Evolutionary conservation across 2,329 filamentous ascomycete genomes (phyloP).

Genomic region (Neurospora sp.): DNA sequence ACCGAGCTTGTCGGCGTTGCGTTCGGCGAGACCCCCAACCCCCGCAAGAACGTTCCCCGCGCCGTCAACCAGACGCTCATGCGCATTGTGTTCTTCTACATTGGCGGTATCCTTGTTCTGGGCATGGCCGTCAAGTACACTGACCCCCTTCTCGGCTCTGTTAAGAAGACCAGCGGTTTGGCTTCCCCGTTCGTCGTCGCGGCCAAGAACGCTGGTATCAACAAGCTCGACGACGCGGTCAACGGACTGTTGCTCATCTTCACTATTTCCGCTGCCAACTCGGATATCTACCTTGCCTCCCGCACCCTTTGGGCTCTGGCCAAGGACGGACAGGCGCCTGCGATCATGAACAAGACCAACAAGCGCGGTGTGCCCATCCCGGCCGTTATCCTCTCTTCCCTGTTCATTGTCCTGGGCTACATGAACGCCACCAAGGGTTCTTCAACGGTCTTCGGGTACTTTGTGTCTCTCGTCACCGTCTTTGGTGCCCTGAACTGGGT

Average conservation of each 20-base stretch:
- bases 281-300: conserved; percentile 41
- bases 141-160: conserved; percentile 30
- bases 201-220: conserved; percentile 42
- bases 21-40: conserved; percentile 59
- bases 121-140: conserved; percentile 61
- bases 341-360: conserved; percentile 24
- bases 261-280: conserved; percentile 51
- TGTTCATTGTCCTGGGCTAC: conserved; percentile 30
- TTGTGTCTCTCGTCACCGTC: conserved; percentile 33
- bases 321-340: conserved; percentile 30
- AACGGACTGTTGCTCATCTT: conserved; percentile 52
- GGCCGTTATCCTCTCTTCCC: conserved; percentile 26
- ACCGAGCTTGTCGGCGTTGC: conserved; percentile 61
- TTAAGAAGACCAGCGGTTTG: conserved; percentile 30
- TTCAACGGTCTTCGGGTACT: conserved; percentile 29
- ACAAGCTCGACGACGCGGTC: conserved; percentile 43
- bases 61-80: conserved; percentile 62
- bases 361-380: conserved; percentile 30
- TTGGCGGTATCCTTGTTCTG: conserved; percentile 53
- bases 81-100: conserved; percentile 62
- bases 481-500: conserved; percentile 35
- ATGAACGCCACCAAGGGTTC: conserved; percentile 29
- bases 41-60: conserved; percentile 54
- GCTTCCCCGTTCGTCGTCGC: conserved; percentile 43
- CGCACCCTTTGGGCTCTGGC: conserved; percentile 31